These are phyloP conservation scores for Fusarium sp. DNA, from an alignment of 2,329 filamentous ascomycete species.

Conservation along the genomic window DNA sequence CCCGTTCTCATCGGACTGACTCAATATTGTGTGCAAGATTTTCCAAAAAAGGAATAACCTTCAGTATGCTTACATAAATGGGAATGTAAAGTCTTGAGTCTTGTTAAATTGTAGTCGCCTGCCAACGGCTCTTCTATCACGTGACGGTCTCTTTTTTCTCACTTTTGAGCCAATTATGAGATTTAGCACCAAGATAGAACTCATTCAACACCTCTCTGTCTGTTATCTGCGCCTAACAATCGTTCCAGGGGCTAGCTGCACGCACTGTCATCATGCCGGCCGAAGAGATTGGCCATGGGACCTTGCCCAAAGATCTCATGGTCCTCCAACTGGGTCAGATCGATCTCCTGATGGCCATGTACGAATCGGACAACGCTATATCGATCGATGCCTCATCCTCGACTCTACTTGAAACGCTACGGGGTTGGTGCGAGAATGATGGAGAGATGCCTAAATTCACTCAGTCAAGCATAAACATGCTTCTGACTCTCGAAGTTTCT, in stretches of 20 bases:
- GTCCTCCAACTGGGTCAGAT: conserved; percentile 60
- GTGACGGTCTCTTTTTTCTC: not conserved
- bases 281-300: not conserved
- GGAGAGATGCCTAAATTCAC: conserved; percentile 12
- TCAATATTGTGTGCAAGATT: no score
- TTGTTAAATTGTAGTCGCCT: not conserved
- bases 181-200: not conserved
- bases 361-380: conserved; percentile 52
- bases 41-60: no score
- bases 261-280: not conserved
- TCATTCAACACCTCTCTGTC: not conserved
- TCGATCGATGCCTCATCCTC: conserved; percentile 38
- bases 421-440: conserved; percentile 37
- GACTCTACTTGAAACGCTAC: conserved; percentile 27
- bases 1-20: no score
- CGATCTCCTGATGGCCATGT: conserved; percentile 65
- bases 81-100: not conserved
- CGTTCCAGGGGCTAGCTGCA: accelerated
- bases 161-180: not conserved
- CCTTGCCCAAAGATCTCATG: conserved; percentile 55
- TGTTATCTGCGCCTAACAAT: not conserved
- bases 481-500: conserved; percentile 41
- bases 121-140: not conserved
- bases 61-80: no score
- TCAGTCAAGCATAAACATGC: conserved; percentile 30